Evolutionary conservation across 257 asterid species (phyloP), one percentile per base, ranked within the genome.

Genomic region (Knoxia roxburghii): DNA sequence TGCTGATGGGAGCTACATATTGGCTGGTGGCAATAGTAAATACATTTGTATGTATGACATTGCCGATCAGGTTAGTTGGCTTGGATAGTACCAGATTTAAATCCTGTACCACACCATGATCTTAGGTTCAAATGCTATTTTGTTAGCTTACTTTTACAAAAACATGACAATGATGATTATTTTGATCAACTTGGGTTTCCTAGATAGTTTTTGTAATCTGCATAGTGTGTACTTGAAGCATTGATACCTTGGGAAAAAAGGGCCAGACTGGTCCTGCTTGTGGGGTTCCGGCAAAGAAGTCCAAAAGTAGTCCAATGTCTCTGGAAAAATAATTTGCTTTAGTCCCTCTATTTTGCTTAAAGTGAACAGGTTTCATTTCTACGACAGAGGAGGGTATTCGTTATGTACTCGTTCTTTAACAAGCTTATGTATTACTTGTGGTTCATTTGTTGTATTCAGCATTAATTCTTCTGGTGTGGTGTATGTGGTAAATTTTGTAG

Each of bases 11-110:
- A 82, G 87, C 81, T 94, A 94, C 77, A 94, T 94, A 73, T 83
- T 94, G 69, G 99, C 97, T 73, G 99, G 96, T 66, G 99, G 99
- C 66, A 90, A 80, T 74, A 94, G 97, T 75, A 94, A 87, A 87
- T 94, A 74, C 80, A 86, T 94, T 55, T 94, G 99, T 78, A 90
- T 90, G 97, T 94, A 94, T 41, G 96, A 94, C 71, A 78, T 90
- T 78, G 93, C 96, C 26, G 97, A 94, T 70, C 99, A 94, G 99
- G 99, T 94, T 52, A 51, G 95, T 76, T 58, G 72, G 56, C 37
- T 9, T 17, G 8, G 24, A 24, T 21, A 52, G 12, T 33, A 48
- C 11, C 15, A n/a, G n/a, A n/a, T n/a, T n/a, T n/a, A 18, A 57
- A 6, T n/a, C 26, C 20, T 7, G 27, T 32, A 23, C 64, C n/a